phyloP scores from a whole-genome alignment of 2,329 filamentous ascomycete species.

The Metarhizium rileyi region DNA sequence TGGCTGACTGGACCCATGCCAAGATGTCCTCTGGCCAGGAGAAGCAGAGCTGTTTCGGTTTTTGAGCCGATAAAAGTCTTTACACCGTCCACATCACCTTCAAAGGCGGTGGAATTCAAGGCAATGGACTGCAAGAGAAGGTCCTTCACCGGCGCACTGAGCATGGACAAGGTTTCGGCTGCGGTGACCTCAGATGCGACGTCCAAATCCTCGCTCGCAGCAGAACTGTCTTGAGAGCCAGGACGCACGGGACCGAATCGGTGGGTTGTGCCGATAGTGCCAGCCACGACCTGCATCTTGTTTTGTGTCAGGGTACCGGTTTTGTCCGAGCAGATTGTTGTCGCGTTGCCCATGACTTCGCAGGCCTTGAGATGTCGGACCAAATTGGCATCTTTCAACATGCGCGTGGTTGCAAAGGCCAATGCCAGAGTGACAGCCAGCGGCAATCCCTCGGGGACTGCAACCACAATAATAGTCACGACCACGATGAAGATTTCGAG shows the following conservation, averaged over 20 bases:
- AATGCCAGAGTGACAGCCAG: slow-evolving; percentile 69
- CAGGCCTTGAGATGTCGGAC: slow-evolving; percentile 69
- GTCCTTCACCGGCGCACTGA: slow-evolving; percentile 38
- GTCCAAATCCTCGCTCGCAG: slow-evolving; percentile 15
- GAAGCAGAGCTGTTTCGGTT: slow-evolving; percentile 66
- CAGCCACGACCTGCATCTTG: slow-evolving; percentile 58
- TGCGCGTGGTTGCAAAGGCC: slow-evolving; percentile 67
- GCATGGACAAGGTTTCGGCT: slow-evolving; percentile 36
- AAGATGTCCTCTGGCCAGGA: slow-evolving; percentile 56
- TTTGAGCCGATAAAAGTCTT: slow-evolving; percentile 66
- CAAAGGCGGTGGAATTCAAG: slow-evolving; percentile 66
- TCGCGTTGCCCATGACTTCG: slow-evolving; percentile 74
- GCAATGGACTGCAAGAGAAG: slow-evolving; percentile 50
- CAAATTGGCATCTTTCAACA: slow-evolving; percentile 69
- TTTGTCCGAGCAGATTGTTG: slow-evolving; percentile 60
- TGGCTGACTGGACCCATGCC: slow-evolving; percentile 56
- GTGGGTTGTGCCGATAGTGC: slow-evolving; percentile 44
- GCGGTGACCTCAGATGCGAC: slow-evolving; percentile 29
- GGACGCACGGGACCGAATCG: slow-evolving; percentile 38
- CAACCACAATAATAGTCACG: slow-evolving; percentile 71
- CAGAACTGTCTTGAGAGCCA: slow-evolving; percentile 13
- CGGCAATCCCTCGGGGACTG: slow-evolving; percentile 68
- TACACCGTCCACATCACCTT: slow-evolving; percentile 59
- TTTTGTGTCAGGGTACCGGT: slow-evolving; percentile 59
- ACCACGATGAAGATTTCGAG: slow-evolving; percentile 69